These are phyloP conservation scores for Sesbania bispinosa DNA, from an alignment of 306 rosid genomes.

Conservation along the genomic window DNA sequence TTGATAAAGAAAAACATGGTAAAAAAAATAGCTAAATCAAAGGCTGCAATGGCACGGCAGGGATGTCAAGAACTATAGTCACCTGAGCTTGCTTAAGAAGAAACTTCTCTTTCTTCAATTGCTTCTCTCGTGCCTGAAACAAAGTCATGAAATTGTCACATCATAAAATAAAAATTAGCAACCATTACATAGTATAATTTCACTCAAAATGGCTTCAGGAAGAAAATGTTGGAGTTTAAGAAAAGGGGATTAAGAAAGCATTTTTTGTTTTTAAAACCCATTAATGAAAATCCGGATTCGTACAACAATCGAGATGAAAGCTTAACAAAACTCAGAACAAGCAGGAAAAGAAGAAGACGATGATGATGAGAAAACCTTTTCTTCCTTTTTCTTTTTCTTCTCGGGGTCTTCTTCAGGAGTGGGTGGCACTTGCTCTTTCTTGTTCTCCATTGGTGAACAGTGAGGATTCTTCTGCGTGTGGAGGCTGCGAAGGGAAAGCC, in stretches of 20 bases:
- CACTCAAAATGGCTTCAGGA: background rate
- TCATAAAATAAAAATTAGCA: background rate
- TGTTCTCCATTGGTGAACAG: conserved; percentile 35
- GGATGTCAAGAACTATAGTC: background rate
- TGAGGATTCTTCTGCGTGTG: background rate
- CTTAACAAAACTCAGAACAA: too few species aligned
- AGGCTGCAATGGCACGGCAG: background rate
- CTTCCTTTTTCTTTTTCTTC: conserved; percentile 90
- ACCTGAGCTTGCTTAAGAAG: conserved; percentile 80
- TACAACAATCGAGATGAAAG: background rate
- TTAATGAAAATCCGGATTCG: background rate
- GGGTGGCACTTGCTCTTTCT: conserved; percentile 28
- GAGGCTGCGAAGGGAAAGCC: background rate
- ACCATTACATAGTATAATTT: background rate
- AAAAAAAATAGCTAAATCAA: background rate
- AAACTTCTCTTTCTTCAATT: conserved; percentile 76
- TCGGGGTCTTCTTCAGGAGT: conserved; percentile 70
- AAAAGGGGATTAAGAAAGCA: background rate
- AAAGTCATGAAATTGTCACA: conserved; percentile 4
- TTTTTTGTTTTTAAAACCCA: background rate
- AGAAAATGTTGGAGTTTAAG: background rate
- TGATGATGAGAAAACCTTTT: conserved; percentile 48
- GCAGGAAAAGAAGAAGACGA: background rate
- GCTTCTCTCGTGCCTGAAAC: conserved; percentile 85
- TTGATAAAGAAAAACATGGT: background rate